Percentiles rank a stretch among this genome's conserved stretches.
These are phyloP conservation scores for Thraustotheca clavata DNA, from an alignment of 352 stramenopile genomes.

Conservation along the genomic window DNA sequence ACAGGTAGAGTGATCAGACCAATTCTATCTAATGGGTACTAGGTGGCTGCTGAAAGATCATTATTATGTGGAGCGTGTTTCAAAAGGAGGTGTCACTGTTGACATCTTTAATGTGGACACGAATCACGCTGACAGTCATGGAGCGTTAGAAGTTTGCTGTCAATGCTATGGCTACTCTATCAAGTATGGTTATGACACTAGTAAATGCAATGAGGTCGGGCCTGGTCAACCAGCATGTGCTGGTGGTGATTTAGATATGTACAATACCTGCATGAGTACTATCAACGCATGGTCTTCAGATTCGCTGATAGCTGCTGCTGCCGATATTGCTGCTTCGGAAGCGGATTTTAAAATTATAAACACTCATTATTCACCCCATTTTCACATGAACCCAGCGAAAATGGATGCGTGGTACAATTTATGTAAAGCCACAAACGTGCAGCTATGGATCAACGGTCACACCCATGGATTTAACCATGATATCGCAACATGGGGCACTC, in stretches of 20 bases:
- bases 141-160: background rate
- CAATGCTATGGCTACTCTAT: conserved; percentile 26
- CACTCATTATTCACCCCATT: conserved; percentile 61
- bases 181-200: conserved; percentile 37
- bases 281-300: conserved; percentile 44
- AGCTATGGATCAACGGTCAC: conserved; percentile 68
- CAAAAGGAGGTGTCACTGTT: conserved; percentile 31
- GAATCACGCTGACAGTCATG: conserved; percentile 6
- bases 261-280: conserved; percentile 47
- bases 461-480: conserved; percentile 54
- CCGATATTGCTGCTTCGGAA: conserved; percentile 38
- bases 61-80: conserved; percentile 50
- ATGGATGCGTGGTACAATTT: conserved; percentile 56
- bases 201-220: conserved; percentile 36
- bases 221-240: conserved; percentile 49
- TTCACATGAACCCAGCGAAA: conserved; percentile 55
- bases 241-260: conserved; percentile 43
- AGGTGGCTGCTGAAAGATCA: conserved; percentile 41
- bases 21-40: too few species aligned
- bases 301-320: conserved; percentile 36
- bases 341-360: conserved; percentile 65
- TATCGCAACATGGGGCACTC: conserved; percentile 53
- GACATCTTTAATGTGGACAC: conserved; percentile 53
- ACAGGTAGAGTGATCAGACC: too few species aligned
- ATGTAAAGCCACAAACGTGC: conserved; percentile 33